Percentiles rank a stretch among this genome's conserved stretches.
phyloP scores from a whole-genome alignment of 2,329 filamentous ascomycete genomes.

The Calonectria honghensis region DNA sequence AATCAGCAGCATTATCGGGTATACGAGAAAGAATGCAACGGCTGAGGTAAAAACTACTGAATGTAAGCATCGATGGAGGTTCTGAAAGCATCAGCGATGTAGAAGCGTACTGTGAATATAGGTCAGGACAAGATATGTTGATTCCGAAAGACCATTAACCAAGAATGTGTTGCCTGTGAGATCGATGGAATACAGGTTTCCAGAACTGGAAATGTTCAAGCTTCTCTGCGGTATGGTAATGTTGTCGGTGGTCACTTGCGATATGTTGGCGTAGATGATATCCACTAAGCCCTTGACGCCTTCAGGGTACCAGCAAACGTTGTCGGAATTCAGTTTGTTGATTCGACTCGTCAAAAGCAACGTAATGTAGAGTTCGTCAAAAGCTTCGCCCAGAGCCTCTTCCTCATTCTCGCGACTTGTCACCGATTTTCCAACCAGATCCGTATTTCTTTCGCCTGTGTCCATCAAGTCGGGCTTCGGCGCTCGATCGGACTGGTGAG shows the following conservation, averaged over 20 bases:
- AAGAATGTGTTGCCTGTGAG: not conserved
- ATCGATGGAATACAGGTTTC: not conserved
- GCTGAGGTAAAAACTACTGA: not conserved
- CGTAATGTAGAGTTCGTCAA: not conserved
- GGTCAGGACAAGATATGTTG: conserved; percentile 10
- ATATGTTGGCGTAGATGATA: not conserved
- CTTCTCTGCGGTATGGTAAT: not conserved
- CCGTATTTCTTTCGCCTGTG: not conserved
- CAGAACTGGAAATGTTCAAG: conserved; percentile 7
- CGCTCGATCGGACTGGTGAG: not conserved
- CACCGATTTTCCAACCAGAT: not conserved
- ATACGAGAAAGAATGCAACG: conserved; percentile 7
- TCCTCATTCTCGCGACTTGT: not conserved
- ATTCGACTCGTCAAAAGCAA: not conserved
- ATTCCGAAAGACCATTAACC: conserved; percentile 3
- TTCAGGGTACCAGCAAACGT: conserved; percentile 7
- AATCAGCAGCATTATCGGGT: not conserved
- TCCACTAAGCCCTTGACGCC: not conserved
- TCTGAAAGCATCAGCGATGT: not conserved
- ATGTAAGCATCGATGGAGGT: not conserved
- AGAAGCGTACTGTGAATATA: not conserved
- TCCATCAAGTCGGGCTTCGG: not conserved
- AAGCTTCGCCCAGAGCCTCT: not conserved
- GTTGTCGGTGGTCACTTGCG: not conserved
- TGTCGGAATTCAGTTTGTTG: not conserved